Evolutionary conservation across 768 basidiomycete species (phyloP).

Genomic region (Dioszegia crocea): DNA sequence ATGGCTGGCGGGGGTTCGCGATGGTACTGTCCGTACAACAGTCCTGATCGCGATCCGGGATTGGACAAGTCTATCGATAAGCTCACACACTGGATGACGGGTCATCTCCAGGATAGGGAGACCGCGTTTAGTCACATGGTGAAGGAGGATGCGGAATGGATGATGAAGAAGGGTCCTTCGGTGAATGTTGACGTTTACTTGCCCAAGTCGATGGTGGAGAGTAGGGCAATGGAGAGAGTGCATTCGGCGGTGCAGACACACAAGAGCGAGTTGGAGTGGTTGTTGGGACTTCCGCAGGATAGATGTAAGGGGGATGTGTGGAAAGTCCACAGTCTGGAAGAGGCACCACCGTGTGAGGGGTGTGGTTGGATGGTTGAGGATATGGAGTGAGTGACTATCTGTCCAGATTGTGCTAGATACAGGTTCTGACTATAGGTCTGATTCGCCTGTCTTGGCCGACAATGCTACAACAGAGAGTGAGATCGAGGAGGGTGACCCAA

Average conservation of each 20-base stretch:
- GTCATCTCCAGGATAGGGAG: background rate
- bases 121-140: background rate
- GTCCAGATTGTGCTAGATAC: no score
- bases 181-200: background rate
- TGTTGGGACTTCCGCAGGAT: background rate
- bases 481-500: no score
- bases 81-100: background rate
- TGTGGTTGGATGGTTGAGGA: background rate
- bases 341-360: background rate
- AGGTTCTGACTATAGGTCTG: no score
- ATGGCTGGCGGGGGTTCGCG: background rate
- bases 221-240: background rate
- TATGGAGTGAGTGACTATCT: background rate
- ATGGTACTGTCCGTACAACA: background rate
- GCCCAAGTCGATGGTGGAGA: background rate
- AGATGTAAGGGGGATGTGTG: background rate
- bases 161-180: background rate
- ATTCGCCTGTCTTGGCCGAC: no score
- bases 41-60: background rate
- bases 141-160: background rate
- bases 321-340: background rate
- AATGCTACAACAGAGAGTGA: no score
- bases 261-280: background rate
- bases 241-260: background rate
- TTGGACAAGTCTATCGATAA: background rate